Evolutionary conservation across 495 filamentous ascomycete species (phyloP), one percentile per base, ranked within the genome.

Genomic region (Penicillium verhagenii): DNA sequence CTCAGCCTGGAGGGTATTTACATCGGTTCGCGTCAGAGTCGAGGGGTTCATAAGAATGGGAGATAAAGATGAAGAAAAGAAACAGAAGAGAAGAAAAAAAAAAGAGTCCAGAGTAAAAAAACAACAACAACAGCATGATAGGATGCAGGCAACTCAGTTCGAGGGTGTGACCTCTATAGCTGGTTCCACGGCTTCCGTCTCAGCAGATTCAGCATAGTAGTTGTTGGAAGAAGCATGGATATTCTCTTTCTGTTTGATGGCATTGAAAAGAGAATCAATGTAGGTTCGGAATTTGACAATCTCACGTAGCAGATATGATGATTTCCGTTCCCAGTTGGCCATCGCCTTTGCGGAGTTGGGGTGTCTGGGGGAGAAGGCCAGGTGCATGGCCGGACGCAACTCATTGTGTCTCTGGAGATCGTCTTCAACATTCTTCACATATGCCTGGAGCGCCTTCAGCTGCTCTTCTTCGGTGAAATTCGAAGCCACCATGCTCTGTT

Each of bases 201-300:
- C 42, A 24, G 40, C 19, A 2, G 40, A 24, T 23, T 8, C 11
- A 26, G 42, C 16, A 20, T 59, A 57, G 29, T 71, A 64, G 40
- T 66, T 67, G 53, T 69, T 59, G 14, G 59, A 54, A 7, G 52
- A 59, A 23, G 73, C 66, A 57, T 69, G 60, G 40, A 88, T 78
- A 51, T 74, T 79, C 44, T 83, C 79, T 58, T 87, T 87, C 28
- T 74, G 70, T 37, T 56, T 66, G 50, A 84, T 76, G 13, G 88
- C 87, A 19, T 73, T 77, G 21, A 74, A 71, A 11, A 99, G 72
- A 26, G 82, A 83, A 64, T 97, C 95, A 55, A 96, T 91, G 57
- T 97, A 99, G 0, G 92, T 97, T 45, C 86, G 77, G 70, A 96
- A 97, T 65, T 97, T 99, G 60, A 96, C 89, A 65, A 93, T 97